Base-by-base conservation (phyloP, 208 protist genomes). In the Acanthamoeba triangularis region DNA sequence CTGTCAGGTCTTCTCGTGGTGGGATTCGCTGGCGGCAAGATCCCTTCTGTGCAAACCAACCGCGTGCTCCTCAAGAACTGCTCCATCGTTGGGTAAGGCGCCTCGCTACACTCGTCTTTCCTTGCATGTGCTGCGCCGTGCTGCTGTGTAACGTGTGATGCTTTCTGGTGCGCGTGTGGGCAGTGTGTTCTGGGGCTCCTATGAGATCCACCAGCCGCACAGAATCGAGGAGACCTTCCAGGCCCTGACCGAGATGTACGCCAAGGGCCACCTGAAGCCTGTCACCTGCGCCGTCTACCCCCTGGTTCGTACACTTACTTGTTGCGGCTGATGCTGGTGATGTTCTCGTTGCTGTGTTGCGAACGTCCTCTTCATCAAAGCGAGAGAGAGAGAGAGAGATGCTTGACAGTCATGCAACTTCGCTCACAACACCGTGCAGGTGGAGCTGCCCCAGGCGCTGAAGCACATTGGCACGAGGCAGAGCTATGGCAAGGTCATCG, bases 111-210 rank as follows among this genome's bases (percentile, higher is more conserved):
- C 33, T 18, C 5, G n/a, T n/a, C 65, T 74, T n/a, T n/a, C n/a
- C n/a, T n/a, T n/a, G n/a, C n/a, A n/a, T n/a, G n/a, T n/a, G n/a
- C n/a, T n/a, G n/a, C n/a, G n/a, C n/a, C n/a, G n/a, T n/a, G n/a
- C n/a, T n/a, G n/a, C n/a, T n/a, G n/a, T n/a, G n/a, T n/a, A n/a
- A n/a, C n/a, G n/a, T n/a, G n/a, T n/a, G n/a, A n/a, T n/a, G n/a
- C n/a, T n/a, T n/a, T n/a, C n/a, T n/a, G n/a, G n/a, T n/a, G n/a
- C n/a, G n/a, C n/a, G n/a, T n/a, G n/a, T n/a, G n/a, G n/a, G n/a
- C n/a, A 90, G 84, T n/a, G 84, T 90, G 47, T 90, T 90, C 41
- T 90, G 84, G 84, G 84, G 84, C n/a, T 90, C 84, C 1, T 90
- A 90, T 35, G 49, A 90, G 41, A 52, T 67, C 35, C 41, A 90